Conservation (phyloP, 2,329 filamentous ascomycete genomes). For the Aspergillus puulaauensis region DNA sequence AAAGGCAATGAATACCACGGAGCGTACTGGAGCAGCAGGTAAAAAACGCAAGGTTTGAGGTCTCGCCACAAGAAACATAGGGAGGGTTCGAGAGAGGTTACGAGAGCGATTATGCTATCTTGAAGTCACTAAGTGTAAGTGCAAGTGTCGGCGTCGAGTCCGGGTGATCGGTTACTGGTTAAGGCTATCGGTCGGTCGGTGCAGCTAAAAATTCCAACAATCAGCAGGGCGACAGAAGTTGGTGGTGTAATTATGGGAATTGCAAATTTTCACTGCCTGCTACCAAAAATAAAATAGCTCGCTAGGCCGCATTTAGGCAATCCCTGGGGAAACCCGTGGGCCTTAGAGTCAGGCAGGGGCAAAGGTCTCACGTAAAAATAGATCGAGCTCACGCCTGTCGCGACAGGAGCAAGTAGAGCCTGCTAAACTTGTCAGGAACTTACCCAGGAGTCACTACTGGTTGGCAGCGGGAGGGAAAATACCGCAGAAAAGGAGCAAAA, state of each 20-base stretch:
- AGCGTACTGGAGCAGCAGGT: too few relatives aligned
- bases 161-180: background rate
- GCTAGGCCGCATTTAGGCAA: background rate
- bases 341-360: background rate
- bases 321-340: conserved; percentile 9
- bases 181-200: background rate
- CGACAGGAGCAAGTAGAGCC: too few relatives aligned
- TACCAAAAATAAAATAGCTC: background rate
- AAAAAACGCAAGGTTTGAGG: too few relatives aligned
- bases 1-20: too few relatives aligned
- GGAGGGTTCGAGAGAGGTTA: background rate
- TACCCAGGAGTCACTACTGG: background rate
- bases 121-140: background rate
- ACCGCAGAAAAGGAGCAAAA: background rate
- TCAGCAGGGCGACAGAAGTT: background rate
- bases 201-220: background rate
- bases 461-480: background rate
- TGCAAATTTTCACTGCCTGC: background rate
- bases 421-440: too few relatives aligned
- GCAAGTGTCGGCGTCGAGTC: background rate
- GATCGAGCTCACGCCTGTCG: background rate
- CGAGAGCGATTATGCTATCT: background rate
- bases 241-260: background rate
- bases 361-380: conserved; percentile 7
- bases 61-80: too few relatives aligned